phyloP scores from a whole-genome alignment of 2,329 filamentous ascomycete genomes.

The Hypoxylon sp. region DNA sequence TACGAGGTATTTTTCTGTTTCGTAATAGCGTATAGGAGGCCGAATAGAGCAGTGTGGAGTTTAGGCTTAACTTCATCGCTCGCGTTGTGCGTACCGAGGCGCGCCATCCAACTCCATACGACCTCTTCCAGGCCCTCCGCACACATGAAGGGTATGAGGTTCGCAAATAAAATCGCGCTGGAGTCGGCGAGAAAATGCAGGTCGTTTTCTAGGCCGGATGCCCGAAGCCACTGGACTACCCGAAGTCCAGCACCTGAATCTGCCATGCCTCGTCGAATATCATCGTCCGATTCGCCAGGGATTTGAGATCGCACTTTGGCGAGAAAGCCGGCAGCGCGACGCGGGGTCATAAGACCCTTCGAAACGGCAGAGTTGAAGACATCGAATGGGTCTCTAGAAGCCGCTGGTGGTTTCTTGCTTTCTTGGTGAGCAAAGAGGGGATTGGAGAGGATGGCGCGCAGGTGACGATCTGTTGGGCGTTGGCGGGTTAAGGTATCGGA shows the following conservation, averaged over 20 bases:
- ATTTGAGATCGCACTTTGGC: slow-evolving; percentile 63
- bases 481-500: slow-evolving; percentile 42
- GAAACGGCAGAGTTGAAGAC: slow-evolving; percentile 71
- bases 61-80: slow-evolving; percentile 37
- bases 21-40: slow-evolving; percentile 60
- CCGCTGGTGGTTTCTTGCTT: slow-evolving; percentile 17
- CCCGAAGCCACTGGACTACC: slow-evolving; percentile 69
- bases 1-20: slow-evolving; percentile 54
- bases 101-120: slow-evolving; percentile 68
- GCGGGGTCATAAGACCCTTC: slow-evolving; percentile 69
- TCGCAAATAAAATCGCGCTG: slow-evolving; percentile 54
- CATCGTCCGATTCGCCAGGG: slow-evolving; percentile 53
- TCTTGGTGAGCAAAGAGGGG: slow-evolving; percentile 65
- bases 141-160: slow-evolving; percentile 66
- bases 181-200: slow-evolving; percentile 62
- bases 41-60: slow-evolving; percentile 54
- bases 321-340: slow-evolving; percentile 69
- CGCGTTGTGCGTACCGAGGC: slow-evolving; percentile 53
- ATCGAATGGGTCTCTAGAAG: slow-evolving; percentile 64
- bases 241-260: slow-evolving; percentile 63
- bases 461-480: slow-evolving; percentile 64
- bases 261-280: slow-evolving; percentile 56
- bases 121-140: slow-evolving; percentile 67
- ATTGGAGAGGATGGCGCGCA: slow-evolving; percentile 71
- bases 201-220: slow-evolving; percentile 64